Base-by-base conservation (phyloP, 495 filamentous ascomycete species). In the Aspergillus ostianus region DNA sequence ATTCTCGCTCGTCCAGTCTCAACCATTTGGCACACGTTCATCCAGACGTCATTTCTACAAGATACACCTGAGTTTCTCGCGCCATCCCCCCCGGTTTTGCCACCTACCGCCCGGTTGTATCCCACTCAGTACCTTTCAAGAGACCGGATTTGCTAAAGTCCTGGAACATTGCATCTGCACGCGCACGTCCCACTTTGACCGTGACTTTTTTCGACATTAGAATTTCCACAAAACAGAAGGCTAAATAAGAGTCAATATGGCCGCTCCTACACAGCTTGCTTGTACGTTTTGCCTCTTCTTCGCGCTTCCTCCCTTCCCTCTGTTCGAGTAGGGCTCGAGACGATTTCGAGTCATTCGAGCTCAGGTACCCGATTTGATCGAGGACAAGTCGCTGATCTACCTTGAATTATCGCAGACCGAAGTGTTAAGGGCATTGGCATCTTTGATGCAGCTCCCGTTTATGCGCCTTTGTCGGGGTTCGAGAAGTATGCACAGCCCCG, bases 371-470 rank as follows among this genome's bases (percentile, higher is more conserved):
- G 36, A 0, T 15, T 15, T 41, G 30, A 12, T 41, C 13, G 36
- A 41, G 10, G 13, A 4, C 2, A 41, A 17, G 2, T 41, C 36
- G 13, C 36, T 41, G 4, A 41, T 32, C 30, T 32, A 1, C 8
- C 30, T 41, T 13, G 10, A 57, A 68, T 57, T 12, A 51, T 53
- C 57, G 55, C 65, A 89, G 86, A 89, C 83, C 91, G 94, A 71
- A 97, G 94, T 73, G 87, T 93, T 76, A 97, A 97, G 85, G 89
- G 86, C 64, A 91, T 98, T 80, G 92, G 93, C 67, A 84, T 97
- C 75, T 84, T 95, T 74, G 88, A 98, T 79, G 92, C 91, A 56
- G 87, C 85, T 57, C 94, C 94, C 57, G 83, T 90, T 65, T 98
- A 98, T 77, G 85, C 88, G 74, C 78, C 86, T 70, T 81, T 97